phyloP scores from a whole-genome alignment of 129 eudicot species.

The Ambrosia trifida region DNA sequence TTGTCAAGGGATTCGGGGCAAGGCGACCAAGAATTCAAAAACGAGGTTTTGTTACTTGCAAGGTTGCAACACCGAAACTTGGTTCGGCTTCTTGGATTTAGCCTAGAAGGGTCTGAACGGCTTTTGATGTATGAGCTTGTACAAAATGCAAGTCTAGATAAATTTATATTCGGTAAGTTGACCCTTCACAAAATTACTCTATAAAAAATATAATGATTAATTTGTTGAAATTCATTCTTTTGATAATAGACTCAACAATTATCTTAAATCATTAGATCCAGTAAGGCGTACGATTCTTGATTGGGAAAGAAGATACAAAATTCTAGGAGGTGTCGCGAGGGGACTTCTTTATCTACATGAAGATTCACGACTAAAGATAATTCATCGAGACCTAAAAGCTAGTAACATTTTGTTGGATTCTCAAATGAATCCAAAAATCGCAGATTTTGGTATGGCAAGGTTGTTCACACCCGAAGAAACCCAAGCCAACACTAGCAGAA shows the following conservation, averaged over 20 bases:
- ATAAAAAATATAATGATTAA: not conserved
- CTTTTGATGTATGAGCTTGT: conserved; percentile 52
- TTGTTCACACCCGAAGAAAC: conserved; percentile 39
- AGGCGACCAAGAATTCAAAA: conserved; percentile 52
- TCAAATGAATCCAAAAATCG: conserved; percentile 45
- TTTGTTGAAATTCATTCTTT: not conserved
- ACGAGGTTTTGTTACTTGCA: conserved; percentile 43
- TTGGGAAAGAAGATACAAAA: conserved; percentile 37
- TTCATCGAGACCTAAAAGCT: conserved; percentile 51
- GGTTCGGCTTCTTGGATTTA: conserved; percentile 48
- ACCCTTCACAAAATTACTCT: not conserved
- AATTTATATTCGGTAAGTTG: conserved; percentile 44
- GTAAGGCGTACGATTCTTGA: conserved; percentile 17
- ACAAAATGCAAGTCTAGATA: conserved; percentile 46
- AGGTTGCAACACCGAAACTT: conserved; percentile 54
- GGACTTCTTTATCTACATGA: conserved; percentile 47
- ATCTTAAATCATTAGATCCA: conserved; percentile 22
- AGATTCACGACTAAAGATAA: conserved; percentile 42
- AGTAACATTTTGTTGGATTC: conserved; percentile 45
- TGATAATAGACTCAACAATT: conserved; percentile 4
- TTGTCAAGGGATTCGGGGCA: conserved; percentile 42
- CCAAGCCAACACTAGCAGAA: conserved; percentile 36
- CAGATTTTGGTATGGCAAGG: conserved; percentile 48
- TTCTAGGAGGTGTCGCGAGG: conserved; percentile 39
- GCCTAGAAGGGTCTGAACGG: conserved; percentile 39